A percentile compares a stretch with the other conserved stretches of the same genome.
Evolutionary conservation across 2,329 filamentous ascomycete genomes (phyloP).

Genomic region (Cercospora sp.): DNA sequence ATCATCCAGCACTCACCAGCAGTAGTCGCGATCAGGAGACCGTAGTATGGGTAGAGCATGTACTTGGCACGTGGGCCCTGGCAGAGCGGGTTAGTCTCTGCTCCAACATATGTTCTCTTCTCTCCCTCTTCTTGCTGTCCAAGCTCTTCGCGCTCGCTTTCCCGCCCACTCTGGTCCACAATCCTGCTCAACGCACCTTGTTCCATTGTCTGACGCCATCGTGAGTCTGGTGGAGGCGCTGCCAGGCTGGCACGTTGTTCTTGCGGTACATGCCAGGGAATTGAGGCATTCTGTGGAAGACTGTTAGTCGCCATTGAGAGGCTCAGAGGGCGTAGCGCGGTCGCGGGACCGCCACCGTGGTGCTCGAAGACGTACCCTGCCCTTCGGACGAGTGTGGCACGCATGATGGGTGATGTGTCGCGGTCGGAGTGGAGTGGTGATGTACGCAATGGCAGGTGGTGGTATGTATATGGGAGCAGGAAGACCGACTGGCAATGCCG

Average conservation of each 20-base stretch:
- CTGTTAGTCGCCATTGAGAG: slow-evolving; percentile 10
- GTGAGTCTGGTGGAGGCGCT: slow-evolving; percentile 73
- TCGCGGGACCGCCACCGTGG: neutral
- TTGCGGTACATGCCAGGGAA: slow-evolving; percentile 62
- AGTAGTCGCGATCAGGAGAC: slow-evolving; percentile 44
- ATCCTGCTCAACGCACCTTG: slow-evolving; percentile 61
- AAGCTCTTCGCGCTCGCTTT: neutral
- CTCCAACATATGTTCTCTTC: neutral
- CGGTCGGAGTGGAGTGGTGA: slow-evolving; percentile 2
- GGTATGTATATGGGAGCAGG: neutral
- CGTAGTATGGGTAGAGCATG: slow-evolving; percentile 69
- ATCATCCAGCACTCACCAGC: slow-evolving; percentile 56
- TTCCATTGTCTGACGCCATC: slow-evolving; percentile 73
- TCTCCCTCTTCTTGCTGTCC: neutral
- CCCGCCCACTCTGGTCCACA: neutral
- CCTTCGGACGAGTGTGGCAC: slow-evolving; percentile 19
- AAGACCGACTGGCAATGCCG: neutral
- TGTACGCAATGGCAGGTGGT: neutral
- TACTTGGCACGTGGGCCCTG: slow-evolving; percentile 66
- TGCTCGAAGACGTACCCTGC: slow-evolving; percentile 11
- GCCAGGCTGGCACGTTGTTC: slow-evolving; percentile 75
- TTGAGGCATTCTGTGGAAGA: slow-evolving; percentile 18
- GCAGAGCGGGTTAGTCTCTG: slow-evolving; percentile 22
- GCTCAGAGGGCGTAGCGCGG: slow-evolving; percentile 5
- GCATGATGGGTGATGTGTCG: slow-evolving; percentile 18